phyloP scores from a whole-genome alignment of 1,284 basidiomycete species.

The Heterobasidion annosum region DNA sequence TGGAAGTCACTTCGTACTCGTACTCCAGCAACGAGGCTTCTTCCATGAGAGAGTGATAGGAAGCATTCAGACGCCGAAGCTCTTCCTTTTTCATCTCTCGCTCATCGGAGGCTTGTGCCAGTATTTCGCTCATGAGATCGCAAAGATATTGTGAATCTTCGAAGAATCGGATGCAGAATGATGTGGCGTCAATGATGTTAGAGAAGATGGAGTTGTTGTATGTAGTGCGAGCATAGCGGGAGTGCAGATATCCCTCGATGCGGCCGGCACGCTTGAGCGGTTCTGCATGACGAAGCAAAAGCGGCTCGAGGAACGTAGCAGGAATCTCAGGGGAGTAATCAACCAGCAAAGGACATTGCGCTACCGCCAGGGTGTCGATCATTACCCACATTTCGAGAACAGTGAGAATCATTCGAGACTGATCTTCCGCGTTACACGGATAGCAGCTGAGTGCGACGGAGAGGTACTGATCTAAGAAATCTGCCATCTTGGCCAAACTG shows the following conservation, averaged over 20 bases:
- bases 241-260: slow-evolving; percentile 21
- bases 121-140: slow-evolving; percentile 14
- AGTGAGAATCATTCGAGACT: slow-evolving; percentile 34
- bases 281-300: slow-evolving; percentile 25
- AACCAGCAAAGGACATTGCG: slow-evolving; percentile 23
- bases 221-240: slow-evolving; percentile 15
- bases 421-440: slow-evolving; percentile 26
- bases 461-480: slow-evolving; percentile 20
- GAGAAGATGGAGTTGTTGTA: slow-evolving; percentile 16
- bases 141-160: neutral
- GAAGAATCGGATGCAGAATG: slow-evolving; percentile 6
- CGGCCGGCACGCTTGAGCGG: slow-evolving; percentile 18
- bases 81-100: slow-evolving; percentile 3
- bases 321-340: slow-evolving; percentile 38
- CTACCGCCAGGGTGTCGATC: slow-evolving; percentile 27
- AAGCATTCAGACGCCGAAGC: neutral
- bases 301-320: slow-evolving; percentile 21
- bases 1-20: neutral
- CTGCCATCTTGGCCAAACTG: slow-evolving; percentile 11
- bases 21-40: neutral
- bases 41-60: neutral
- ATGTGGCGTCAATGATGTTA: neutral
- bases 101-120: slow-evolving; percentile 3
- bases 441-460: slow-evolving; percentile 19
- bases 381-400: slow-evolving; percentile 33